Evolutionary conservation across 805 yeast genomes (phyloP), one percentile per base, ranked within the genome.

Genomic region (Blastobotrys terrestris): DNA sequence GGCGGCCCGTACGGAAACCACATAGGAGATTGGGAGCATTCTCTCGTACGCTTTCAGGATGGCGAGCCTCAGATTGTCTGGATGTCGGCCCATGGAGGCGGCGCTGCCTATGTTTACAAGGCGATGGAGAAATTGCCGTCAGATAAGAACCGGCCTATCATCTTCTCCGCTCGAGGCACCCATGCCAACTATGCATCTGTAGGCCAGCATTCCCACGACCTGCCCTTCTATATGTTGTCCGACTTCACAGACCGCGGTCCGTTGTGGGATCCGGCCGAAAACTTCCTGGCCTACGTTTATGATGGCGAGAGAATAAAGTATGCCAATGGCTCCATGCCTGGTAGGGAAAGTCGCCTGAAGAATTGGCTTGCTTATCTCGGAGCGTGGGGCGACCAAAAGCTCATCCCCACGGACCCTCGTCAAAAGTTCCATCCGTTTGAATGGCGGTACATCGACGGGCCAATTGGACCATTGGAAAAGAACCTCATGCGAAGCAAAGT

Each of bases 1-100:
- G 78, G 80, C 39, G 99, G 99, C 0, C 99, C 99, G 0, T 94
- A 85, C 73, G 99, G 99, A 0, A 87, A 92, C 66, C 99, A 92
- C 65, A 82, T 94, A 35, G 99, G 98, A 4, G 99, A 92, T 71
- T 92, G 99, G 99, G 99, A 92, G 62, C 99, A 92, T 67, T 82
- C 95, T 1, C 70, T 92, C 39, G 92, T 90, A 13, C 74, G 99
- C 21, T 92, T 88, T 65, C 80, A 83, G 62, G 77, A 84, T 2
- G 96, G 96, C 0, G 70, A 75, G 53, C 98, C 99, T 0, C 75
- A 83, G 11, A 78, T 85, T 50, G 81, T 91, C 18, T 92, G 98
- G 98, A 86, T 94, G 95, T 84, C 95, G 26, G 98, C 97, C 0
- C 99, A 92, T 68, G 96, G 97, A 1, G 97, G 98, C 11, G 99